Base-by-base conservation (phyloP, 2,329 filamentous ascomycete genomes). In the Cercospora janseana region DNA sequence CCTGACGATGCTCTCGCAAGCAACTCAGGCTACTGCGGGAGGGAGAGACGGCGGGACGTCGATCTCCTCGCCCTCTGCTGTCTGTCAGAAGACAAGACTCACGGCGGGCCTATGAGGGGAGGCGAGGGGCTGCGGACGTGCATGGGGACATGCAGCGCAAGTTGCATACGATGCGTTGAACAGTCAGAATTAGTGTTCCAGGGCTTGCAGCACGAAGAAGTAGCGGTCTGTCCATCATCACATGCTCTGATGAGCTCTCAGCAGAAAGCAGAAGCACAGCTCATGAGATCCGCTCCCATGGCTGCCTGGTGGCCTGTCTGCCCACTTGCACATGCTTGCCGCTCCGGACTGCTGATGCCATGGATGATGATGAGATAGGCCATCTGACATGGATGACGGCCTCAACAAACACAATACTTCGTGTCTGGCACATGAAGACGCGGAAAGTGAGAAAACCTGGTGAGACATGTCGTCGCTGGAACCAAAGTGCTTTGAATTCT, bases 121-220 rank as follows among this genome's bases (percentile, higher is more conserved):
- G 38, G 38, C 38, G 38, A 42, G 38, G 38, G 5, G 9, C 6
- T 12, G 23, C 28, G 40, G 24, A 12, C 40, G 31, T 43, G 40
- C 40, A 43, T 29, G 40, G 40, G n/a, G n/a, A n/a, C 40, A 43
- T 31, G 40, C 40, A 43, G n/a, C 16, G n/a, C n/a, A n/a, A n/a
- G n/a, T 8, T 43, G 40, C 40, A 43, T 43, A 13, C 18, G 26
- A 43, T 32, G 28, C 28, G 21, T 24, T 32, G 29, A 20, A 45
- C 18, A 38, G 34, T 38, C 34, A 38, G 34, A 38, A 10, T 37
- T 38, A 45, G 15, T 34, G 29, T 45, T 32, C 28, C n/a, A 34
- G 18, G 34, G 42, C 6, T 21, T 24, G 27, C 42, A 32, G 27
- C n/a, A n/a, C n/a, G n/a, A n/a, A n/a, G n/a, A n/a, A 34, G 10